Percentiles rank a stretch among this genome's conserved stretches.
Evolutionary conservation across 768 basidiomycete genomes (phyloP).

Genomic region (Tricholoma bakamatsutake): DNA sequence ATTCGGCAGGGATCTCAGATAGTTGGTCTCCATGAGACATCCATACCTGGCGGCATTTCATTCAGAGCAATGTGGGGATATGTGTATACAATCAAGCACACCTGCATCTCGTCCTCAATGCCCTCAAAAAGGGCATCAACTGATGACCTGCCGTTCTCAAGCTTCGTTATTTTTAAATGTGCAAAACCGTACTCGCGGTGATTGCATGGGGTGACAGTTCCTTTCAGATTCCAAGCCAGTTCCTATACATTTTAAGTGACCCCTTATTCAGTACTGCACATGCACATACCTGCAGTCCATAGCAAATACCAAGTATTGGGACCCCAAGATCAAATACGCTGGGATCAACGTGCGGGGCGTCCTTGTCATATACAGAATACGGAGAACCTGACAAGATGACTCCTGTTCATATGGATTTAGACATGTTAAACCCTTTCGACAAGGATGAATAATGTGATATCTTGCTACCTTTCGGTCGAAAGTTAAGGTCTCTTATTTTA

Average conservation of each 20-base stretch:
- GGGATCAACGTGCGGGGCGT: slow-evolving; percentile 91
- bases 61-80: background rate
- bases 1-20: slow-evolving; percentile 71
- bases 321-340: slow-evolving; percentile 83
- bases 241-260: slow-evolving; percentile 47
- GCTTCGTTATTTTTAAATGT: slow-evolving; percentile 64
- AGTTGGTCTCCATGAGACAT: slow-evolving; percentile 99
- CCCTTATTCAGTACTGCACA: background rate
- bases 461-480: slow-evolving; percentile 89
- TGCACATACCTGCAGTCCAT: slow-evolving; percentile 78
- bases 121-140: slow-evolving; percentile 81
- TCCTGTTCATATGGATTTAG: slow-evolving; percentile 35
- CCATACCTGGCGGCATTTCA: slow-evolving; percentile 70
- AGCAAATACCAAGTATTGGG: slow-evolving; percentile 95
- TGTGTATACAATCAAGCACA: slow-evolving; percentile 22
- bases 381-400: slow-evolving; percentile 98
- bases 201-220: slow-evolving; percentile 78
- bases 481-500: slow-evolving; percentile 78
- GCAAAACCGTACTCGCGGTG: slow-evolving; percentile 97
- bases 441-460: background rate
- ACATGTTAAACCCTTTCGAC: background rate
- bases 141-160: slow-evolving; percentile 40
- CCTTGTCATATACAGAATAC: slow-evolving; percentile 93
- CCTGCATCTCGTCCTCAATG: slow-evolving; percentile 87
- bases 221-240: slow-evolving; percentile 85